A percentile compares a stretch with the other conserved stretches of the same genome.
These are phyloP conservation scores for Diaporthe citri DNA, from an alignment of 2,329 filamentous ascomycete genomes.

Conservation along the genomic window DNA sequence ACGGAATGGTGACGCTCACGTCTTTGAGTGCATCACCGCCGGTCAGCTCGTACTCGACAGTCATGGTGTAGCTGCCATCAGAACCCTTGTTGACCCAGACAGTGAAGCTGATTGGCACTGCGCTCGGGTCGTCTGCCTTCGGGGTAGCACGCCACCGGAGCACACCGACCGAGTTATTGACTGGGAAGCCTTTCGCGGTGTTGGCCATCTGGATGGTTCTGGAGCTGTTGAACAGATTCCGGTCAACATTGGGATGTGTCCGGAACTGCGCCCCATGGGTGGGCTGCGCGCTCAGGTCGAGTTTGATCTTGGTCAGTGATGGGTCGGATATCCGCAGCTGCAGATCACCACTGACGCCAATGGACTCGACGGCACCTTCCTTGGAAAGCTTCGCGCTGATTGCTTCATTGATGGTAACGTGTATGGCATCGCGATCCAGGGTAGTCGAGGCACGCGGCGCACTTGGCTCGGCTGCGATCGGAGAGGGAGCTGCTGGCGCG, in stretches of 20 bases:
- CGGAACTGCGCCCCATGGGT: constrained; percentile 91
- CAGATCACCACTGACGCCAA: constrained; percentile 92
- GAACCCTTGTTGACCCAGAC: constrained; percentile 96
- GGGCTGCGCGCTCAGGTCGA: constrained; percentile 80
- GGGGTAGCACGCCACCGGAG: constrained; percentile 91
- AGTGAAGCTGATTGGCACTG: constrained; percentile 94
- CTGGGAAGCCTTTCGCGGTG: constrained; percentile 86
- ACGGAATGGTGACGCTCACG: constrained; percentile 90
- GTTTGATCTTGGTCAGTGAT: constrained; percentile 90
- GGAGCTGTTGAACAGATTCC: constrained; percentile 83
- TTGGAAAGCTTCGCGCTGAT: constrained; percentile 90
- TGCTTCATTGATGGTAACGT: constrained; percentile 89
- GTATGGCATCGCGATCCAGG: constrained; percentile 85
- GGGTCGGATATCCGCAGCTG: constrained; percentile 91
- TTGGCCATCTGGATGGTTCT: constrained; percentile 94
- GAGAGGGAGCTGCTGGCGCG: constrained; percentile 61
- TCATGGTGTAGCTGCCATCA: constrained; percentile 86
- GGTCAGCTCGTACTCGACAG: constrained; percentile 94
- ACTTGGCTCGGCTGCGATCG: constrained; percentile 64
- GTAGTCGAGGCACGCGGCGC: constrained; percentile 73
- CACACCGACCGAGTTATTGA: constrained; percentile 93
- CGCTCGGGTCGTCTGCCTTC: constrained; percentile 81
- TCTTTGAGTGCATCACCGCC: constrained; percentile 84
- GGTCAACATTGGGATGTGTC: constrained; percentile 97
- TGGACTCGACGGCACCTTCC: constrained; percentile 87